Conservation (phyloP, 2,329 filamentous ascomycete species). For the Stachybotrys chlorohalonatus region DNA sequence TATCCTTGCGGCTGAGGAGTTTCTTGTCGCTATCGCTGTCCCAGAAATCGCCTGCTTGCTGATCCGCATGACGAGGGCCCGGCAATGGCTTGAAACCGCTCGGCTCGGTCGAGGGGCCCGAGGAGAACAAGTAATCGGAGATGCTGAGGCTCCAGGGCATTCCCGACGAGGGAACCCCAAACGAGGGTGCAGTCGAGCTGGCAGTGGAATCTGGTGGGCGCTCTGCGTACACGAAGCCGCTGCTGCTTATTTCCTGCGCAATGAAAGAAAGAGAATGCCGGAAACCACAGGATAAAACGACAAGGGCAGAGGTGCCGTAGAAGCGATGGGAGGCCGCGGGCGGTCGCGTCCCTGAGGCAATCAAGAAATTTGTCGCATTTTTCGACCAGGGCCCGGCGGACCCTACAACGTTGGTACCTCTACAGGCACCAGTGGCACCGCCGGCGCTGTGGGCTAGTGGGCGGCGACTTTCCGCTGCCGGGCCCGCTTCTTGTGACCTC, state of each 20-base stretch:
- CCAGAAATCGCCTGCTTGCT: conserved; percentile 14
- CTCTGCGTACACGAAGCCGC: too few species aligned
- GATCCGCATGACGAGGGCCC: conserved; percentile 23
- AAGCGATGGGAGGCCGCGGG: background rate
- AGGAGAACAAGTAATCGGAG: background rate
- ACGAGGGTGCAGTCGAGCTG: background rate
- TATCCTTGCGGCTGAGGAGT: conserved; percentile 14
- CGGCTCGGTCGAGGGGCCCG: conserved; percentile 2
- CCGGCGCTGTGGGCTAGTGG: background rate
- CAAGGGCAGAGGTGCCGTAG: background rate
- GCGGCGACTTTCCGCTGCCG: background rate
- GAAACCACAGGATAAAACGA: too few species aligned
- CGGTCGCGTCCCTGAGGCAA: background rate
- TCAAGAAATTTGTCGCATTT: background rate
- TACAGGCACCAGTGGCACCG: background rate
- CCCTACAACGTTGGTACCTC: background rate
- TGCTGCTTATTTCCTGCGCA: background rate
- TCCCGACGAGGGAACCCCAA: background rate
- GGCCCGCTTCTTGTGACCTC: background rate
- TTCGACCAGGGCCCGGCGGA: background rate
- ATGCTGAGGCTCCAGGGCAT: background rate
- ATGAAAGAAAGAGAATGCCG: too few species aligned
- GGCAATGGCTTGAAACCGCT: conserved; percentile 12
- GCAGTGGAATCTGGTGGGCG: background rate
- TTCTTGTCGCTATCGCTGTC: conserved; percentile 15